phyloP scores from a whole-genome alignment of 768 basidiomycete species.

The Mycena rebaudengoi region DNA sequence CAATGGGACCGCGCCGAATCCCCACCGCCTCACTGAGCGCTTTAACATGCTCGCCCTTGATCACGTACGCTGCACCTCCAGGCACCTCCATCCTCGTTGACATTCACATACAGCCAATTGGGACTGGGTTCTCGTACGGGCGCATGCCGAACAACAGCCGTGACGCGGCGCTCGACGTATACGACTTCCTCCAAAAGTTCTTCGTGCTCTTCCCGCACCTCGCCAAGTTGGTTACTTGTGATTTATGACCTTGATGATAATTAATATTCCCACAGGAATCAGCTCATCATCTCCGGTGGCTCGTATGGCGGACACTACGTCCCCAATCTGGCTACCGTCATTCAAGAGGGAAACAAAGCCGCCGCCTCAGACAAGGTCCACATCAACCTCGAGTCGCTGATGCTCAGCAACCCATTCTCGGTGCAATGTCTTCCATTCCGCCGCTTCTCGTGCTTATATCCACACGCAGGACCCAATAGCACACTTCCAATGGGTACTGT shows the following conservation, averaged over 20 bases:
- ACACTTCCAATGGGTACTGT: slow-evolving; percentile 34
- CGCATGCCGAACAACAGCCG: slow-evolving; percentile 33
- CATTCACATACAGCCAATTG: slow-evolving; percentile 30
- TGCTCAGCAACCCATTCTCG: slow-evolving; percentile 32
- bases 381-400: slow-evolving; percentile 39
- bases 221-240: neutral
- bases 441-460: neutral
- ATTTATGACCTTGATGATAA: neutral
- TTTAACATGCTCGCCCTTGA: slow-evolving; percentile 25
- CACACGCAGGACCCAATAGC: slow-evolving; percentile 31
- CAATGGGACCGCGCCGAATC: slow-evolving; percentile 29
- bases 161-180: slow-evolving; percentile 36
- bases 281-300: slow-evolving; percentile 33
- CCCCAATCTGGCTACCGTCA: slow-evolving; percentile 41
- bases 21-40: slow-evolving; percentile 23
- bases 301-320: slow-evolving; percentile 42
- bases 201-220: slow-evolving; percentile 34
- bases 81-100: neutral
- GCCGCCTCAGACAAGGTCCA: slow-evolving; percentile 21
- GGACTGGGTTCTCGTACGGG: slow-evolving; percentile 40
- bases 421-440: neutral
- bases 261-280: slow-evolving; percentile 16
- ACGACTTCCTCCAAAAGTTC: slow-evolving; percentile 43
- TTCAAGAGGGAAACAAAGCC: slow-evolving; percentile 39
- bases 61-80: slow-evolving; percentile 4